Conservation (phyloP, 1,139 yeast species). For the Protomyces inouyei region DNA sequence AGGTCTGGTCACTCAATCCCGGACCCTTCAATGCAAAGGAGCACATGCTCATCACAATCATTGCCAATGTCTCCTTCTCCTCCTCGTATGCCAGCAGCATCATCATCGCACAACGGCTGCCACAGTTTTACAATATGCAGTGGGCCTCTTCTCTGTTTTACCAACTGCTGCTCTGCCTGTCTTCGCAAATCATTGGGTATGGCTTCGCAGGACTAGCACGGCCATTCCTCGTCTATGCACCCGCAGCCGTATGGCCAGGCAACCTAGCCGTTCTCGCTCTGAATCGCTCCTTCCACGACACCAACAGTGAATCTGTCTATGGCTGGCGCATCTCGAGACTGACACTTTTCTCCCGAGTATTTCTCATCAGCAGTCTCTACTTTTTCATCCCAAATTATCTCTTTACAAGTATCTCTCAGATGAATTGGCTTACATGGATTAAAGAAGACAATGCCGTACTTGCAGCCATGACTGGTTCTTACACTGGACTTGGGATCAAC, state of each 20-base stretch:
- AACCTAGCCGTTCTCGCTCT: slow-evolving; percentile 38
- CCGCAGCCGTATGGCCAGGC: slow-evolving; percentile 62
- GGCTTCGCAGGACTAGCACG: slow-evolving; percentile 61
- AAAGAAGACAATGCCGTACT: slow-evolving; percentile 51
- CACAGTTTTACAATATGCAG: slow-evolving; percentile 44
- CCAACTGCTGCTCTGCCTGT: slow-evolving; percentile 49
- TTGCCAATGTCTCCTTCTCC: slow-evolving; percentile 56
- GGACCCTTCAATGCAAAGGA: slow-evolving; percentile 67
- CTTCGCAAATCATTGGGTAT: slow-evolving; percentile 50
- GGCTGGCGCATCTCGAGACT: slow-evolving; percentile 55
- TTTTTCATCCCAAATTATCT: slow-evolving; percentile 56
- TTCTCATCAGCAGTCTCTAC: slow-evolving; percentile 47
- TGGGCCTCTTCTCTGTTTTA: slow-evolving; percentile 50
- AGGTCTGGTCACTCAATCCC: slow-evolving; percentile 48
- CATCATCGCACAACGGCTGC: slow-evolving; percentile 45
- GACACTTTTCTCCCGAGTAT: slow-evolving; percentile 45
- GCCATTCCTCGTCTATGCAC: slow-evolving; percentile 58
- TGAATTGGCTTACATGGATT: slow-evolving; percentile 54
- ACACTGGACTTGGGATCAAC: slow-evolving; percentile 52
- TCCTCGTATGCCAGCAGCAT: slow-evolving; percentile 49
- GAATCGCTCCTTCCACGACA: slow-evolving; percentile 24
- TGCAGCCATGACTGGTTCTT: slow-evolving; percentile 52
- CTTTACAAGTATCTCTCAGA: slow-evolving; percentile 49
- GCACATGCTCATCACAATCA: slow-evolving; percentile 57
- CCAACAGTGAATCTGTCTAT: slow-evolving; percentile 46